Conservation (phyloP, 225 moss, liverwort and hornwort genomes). For the Takakia lepidozioides region DNA sequence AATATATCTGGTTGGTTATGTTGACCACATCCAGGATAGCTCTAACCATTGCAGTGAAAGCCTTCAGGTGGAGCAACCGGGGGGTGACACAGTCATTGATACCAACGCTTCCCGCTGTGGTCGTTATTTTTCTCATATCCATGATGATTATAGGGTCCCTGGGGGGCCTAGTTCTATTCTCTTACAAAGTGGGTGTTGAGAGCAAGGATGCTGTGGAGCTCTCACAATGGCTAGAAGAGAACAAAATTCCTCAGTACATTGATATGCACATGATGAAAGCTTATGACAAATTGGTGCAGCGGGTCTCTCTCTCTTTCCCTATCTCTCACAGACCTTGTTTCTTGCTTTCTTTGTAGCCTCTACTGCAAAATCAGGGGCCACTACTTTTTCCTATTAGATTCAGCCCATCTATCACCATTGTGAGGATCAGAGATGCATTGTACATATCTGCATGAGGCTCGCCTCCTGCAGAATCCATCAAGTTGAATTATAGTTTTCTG, state of each 20-base stretch:
- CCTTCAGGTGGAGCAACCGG: conserved; percentile 55
- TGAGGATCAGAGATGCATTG: too few relatives aligned
- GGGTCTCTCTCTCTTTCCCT: conserved; percentile 18
- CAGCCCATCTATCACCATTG: too few relatives aligned
- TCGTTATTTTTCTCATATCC: conserved; percentile 63
- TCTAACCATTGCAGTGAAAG: too few relatives aligned
- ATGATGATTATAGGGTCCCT: conserved; percentile 60
- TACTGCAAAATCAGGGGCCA: too few relatives aligned
- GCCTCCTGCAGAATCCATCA: too few relatives aligned
- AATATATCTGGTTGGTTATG: too few relatives aligned
- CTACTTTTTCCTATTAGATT: too few relatives aligned
- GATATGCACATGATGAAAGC: conserved; percentile 72
- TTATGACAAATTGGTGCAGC: conserved; percentile 61
- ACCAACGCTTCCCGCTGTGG: conserved; percentile 46
- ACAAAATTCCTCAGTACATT: conserved; percentile 71
- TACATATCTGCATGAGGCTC: too few relatives aligned
- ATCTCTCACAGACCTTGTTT: too few relatives aligned
- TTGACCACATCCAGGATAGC: too few relatives aligned
- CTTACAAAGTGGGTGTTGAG: conserved; percentile 85
- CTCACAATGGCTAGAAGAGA: conserved; percentile 78
- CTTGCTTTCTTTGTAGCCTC: too few relatives aligned
- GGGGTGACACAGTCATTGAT: conserved; percentile 54
- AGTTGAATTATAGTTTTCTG: too few relatives aligned
- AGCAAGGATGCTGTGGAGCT: conserved; percentile 74
- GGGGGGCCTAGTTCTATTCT: conserved; percentile 63